Conservation (phyloP, 169 alveolate genomes). For the Plasmodium knowlesi region DNA sequence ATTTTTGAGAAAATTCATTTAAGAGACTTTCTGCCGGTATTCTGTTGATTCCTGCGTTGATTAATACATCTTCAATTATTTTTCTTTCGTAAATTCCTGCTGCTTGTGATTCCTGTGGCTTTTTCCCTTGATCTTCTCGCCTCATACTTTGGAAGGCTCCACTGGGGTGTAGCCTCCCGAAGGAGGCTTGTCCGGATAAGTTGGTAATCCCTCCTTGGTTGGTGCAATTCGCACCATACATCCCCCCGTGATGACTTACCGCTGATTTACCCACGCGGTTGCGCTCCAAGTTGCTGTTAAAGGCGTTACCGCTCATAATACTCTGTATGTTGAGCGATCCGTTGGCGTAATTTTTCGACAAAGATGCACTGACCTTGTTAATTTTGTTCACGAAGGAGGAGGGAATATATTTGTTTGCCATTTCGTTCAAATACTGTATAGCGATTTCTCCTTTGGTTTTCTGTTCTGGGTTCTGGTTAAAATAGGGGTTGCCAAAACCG, state of each 20-base stretch:
- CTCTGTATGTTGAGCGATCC: constrained; percentile 61
- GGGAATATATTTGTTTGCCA: constrained; percentile 62
- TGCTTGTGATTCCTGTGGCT: constrained; percentile 29
- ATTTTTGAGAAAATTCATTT: constrained; percentile 54
- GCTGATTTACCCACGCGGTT: not conserved
- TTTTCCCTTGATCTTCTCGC: not conserved
- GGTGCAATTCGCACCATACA: not conserved
- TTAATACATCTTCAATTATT: constrained; percentile 44
- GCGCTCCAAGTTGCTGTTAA: constrained; percentile 13
- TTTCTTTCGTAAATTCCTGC: constrained; percentile 47
- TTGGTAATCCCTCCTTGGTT: not conserved
- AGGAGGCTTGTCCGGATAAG: not conserved
- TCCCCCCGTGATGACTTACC: not conserved
- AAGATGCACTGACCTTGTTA: constrained; percentile 58
- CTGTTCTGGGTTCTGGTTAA: constrained; percentile 53
- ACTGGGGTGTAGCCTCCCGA: not conserved
- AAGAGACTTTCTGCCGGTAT: constrained; percentile 39
- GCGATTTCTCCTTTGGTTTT: constrained; percentile 73
- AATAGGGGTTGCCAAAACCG: constrained; percentile 68
- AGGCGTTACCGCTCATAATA: constrained; percentile 56
- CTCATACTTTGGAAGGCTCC: not conserved
- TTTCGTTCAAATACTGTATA: constrained; percentile 53
- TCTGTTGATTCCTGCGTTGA: constrained; percentile 38
- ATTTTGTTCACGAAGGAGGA: constrained; percentile 67
- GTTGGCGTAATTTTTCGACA: constrained; percentile 58